Base-by-base conservation (phyloP, 371 early-diverging fungal species). In the Mortierella sp. region DNA sequence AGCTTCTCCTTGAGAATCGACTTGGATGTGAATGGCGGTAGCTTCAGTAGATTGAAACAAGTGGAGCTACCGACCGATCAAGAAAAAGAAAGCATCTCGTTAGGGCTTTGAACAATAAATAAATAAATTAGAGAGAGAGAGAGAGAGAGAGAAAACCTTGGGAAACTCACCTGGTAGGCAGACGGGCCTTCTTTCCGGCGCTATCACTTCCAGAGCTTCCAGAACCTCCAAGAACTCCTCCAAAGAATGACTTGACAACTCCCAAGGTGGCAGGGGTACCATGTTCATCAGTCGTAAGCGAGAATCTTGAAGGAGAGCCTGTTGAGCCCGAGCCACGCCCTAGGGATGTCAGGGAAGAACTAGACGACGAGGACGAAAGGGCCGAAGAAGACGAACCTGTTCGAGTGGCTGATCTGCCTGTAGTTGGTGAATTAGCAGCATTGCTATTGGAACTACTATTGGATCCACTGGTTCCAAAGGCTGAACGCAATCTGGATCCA, bases 11-110 rank as follows among this genome's bases (percentile, higher is more conserved):
- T 79, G 19, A 88, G 63, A 1, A 86, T 68, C 0, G 87, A 82
- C 30, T 88, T 88, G 26, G 86, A 87, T 26, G 81, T 83, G 69
- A 86, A 88, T 1, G 87, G 85, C 7, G 97, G 97, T n/a, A 97
- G 79, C 80, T 96, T 96, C 53, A 97, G 83, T 48, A 96, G 80
- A 66, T 97, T 97, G 71, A 97, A 93, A 66, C 97, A 96, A 18
- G 92, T 90, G 23, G 84, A 84, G 46, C 67, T 64, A 48, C 52
- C 15, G 50, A 26, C 25, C 46, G 7, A 58, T 15, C 4, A 46
- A 43, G 46, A n/a, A 16, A 52, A 47, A 51, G 56, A 16, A 44
- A 45, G 45, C 19, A 25, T 1, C 15, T 37, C 9, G 9, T 37
- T 9, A 37, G 37, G 37, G 9, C 26, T 28, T n/a, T 14, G 18